Conservation (phyloP, 495 filamentous ascomycete genomes). For the Emericellopsis terricola region DNA sequence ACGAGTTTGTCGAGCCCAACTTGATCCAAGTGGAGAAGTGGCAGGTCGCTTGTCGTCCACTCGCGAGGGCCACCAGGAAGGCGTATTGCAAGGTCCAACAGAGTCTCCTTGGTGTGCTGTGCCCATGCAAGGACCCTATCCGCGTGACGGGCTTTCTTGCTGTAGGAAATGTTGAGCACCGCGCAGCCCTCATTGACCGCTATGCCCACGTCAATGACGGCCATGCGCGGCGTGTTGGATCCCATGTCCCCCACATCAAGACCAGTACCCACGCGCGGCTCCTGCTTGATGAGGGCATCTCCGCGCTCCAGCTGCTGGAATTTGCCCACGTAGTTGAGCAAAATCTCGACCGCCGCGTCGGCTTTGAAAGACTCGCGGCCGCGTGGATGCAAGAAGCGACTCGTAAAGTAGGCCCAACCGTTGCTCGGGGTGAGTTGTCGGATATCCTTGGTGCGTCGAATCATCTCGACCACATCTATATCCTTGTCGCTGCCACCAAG, state of each 20-base stretch:
- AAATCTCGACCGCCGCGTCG: conserved; percentile 40
- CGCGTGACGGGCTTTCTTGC: too few species aligned
- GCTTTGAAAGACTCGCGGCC: not conserved
- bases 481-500: conserved; percentile 18
- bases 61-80: too few species aligned
- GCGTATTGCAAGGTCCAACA: too few species aligned
- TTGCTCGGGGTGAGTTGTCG: conserved; percentile 13
- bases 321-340: conserved; percentile 52
- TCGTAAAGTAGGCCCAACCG: conserved; percentile 2
- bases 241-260: too few species aligned
- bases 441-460: conserved; percentile 22
- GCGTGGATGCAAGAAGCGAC: conserved; percentile 17
- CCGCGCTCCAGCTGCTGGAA: conserved; percentile 43
- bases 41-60: too few species aligned
- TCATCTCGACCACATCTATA: conserved; percentile 19
- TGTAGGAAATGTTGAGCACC: too few species aligned
- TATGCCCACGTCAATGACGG: conserved; percentile 43
- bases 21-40: too few species aligned
- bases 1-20: too few species aligned
- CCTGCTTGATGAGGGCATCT: conserved; percentile 43
- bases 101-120: too few species aligned
- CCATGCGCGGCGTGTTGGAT: conserved; percentile 35
- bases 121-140: too few species aligned
- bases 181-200: conserved; percentile 41
- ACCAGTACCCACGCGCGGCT: too few species aligned